These are phyloP conservation scores for Speleostelium caveatum DNA, from an alignment of 78 protist genomes.

Conservation along the genomic window DNA sequence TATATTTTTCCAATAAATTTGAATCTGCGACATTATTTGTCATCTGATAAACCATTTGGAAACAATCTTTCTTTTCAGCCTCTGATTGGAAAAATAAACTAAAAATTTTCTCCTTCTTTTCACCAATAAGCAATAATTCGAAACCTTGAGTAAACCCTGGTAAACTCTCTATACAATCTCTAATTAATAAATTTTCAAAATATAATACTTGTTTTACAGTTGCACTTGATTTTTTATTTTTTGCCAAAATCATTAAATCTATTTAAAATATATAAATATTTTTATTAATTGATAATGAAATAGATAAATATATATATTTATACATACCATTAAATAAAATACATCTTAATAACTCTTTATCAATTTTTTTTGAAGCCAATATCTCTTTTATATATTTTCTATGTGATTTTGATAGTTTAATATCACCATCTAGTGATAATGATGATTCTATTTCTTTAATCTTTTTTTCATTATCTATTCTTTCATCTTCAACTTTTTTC, in stretches of 20 bases:
- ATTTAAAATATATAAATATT: background rate
- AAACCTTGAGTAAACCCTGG: constrained; percentile 45
- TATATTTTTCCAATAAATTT: constrained; percentile 13
- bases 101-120: constrained; percentile 52
- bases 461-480: constrained; percentile 21
- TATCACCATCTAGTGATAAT: background rate
- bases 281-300: background rate
- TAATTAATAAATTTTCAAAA: constrained; percentile 26
- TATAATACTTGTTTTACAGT: constrained; percentile 12
- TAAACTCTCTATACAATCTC: constrained; percentile 26
- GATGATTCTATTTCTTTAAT: constrained; percentile 38
- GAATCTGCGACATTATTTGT: constrained; percentile 22
- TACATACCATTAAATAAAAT: constrained; percentile 63
- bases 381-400: constrained; percentile 56
- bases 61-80: constrained; percentile 59
- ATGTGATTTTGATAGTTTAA: background rate
- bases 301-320: background rate
- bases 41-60: constrained; percentile 3
- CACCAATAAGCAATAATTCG: constrained; percentile 23
- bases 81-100: constrained; percentile 26
- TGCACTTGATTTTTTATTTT: constrained; percentile 45
- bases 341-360: constrained; percentile 47
- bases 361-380: constrained; percentile 30
- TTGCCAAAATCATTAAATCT: constrained; percentile 44
- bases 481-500: constrained; percentile 44